Evolutionary conservation across 108 stramenopile species (phyloP).

Genomic region (Parietichytrium sp.): DNA sequence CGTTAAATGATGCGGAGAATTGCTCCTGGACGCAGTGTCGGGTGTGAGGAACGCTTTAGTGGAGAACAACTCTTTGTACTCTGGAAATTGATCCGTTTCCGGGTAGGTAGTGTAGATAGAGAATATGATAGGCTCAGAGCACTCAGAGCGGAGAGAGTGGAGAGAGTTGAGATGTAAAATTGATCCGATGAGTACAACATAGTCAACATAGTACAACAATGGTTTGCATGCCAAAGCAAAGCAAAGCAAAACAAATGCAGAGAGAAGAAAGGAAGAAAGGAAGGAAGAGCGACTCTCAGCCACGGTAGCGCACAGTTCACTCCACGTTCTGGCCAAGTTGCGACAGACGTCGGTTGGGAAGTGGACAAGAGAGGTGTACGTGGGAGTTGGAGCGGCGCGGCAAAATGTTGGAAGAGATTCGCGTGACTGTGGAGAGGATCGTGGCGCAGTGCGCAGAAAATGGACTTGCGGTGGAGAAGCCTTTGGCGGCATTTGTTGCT

Average conservation of each 20-base stretch:
- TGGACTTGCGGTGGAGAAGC: constrained; percentile 48
- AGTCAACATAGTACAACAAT: no score
- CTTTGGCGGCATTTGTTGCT: constrained; percentile 61
- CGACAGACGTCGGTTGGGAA: background rate
- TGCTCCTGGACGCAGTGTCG: no score
- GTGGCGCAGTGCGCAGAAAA: constrained; percentile 48
- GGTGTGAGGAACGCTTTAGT: no score
- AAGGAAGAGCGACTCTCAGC: background rate
- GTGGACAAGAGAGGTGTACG: background rate
- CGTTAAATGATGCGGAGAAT: no score
- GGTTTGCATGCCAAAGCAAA: background rate
- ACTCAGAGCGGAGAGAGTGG: no score
- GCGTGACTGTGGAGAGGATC: constrained; percentile 52
- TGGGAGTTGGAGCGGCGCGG: background rate
- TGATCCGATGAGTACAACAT: no score
- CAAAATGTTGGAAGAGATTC: constrained; percentile 58
- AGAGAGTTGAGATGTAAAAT: no score
- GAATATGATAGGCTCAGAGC: no score
- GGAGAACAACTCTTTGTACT: no score
- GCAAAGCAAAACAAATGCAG: background rate
- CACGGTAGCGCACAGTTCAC: background rate
- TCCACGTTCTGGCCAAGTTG: background rate
- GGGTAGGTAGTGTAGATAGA: no score
- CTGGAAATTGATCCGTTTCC: no score
- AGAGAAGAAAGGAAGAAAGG: background rate